Evolutionary conservation across 1,139 yeast genomes (phyloP).

Genomic region (Waltiozyma sp.): DNA sequence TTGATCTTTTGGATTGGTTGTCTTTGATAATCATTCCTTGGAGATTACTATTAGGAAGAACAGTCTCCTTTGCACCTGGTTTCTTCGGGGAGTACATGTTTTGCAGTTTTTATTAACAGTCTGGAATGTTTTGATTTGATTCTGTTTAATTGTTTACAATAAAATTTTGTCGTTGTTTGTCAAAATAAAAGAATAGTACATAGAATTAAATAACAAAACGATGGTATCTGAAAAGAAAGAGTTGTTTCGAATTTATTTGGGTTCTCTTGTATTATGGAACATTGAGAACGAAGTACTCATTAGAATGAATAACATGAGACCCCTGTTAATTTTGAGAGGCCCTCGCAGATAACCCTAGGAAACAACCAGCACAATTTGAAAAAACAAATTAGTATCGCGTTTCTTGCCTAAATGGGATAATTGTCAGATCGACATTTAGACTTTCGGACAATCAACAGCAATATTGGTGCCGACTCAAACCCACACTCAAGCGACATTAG

Average conservation of each 20-base stretch:
- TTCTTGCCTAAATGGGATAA: neutral
- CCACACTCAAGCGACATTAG: no score
- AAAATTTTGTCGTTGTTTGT: no score
- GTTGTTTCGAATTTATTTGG: neutral
- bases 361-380: no score
- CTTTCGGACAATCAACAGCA: no score
- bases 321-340: neutral
- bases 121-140: neutral
- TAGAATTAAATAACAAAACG: no score
- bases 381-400: neutral
- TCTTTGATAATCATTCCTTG: constrained; percentile 8
- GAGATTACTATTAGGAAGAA: constrained; percentile 12
- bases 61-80: constrained; percentile 11
- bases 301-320: no score
- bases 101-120: no score
- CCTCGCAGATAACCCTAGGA: neutral
- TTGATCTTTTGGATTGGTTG: constrained; percentile 10
- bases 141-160: no score
- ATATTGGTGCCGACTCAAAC: no score
- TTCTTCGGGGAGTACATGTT: constrained; percentile 5
- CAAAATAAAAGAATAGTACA: no score
- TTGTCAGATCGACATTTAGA: neutral
- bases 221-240: neutral
- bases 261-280: neutral
- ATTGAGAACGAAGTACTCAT: no score